Percentiles rank a stretch among this genome's conserved stretches.
Conservation (phyloP, 345 rosid genomes). For the Citrus inodora region DNA sequence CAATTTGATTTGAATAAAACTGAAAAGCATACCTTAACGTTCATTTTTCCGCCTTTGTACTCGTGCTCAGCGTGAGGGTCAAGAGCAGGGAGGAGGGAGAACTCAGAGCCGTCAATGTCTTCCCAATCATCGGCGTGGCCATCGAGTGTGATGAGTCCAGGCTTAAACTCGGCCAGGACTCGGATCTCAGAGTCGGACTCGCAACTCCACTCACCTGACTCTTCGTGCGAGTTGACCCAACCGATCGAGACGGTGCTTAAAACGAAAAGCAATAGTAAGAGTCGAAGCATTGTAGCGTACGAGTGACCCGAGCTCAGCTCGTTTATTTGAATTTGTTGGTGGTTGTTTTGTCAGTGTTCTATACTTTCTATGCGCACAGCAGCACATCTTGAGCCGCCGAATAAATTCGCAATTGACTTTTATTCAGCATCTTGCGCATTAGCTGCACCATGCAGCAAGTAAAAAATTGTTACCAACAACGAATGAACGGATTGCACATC, state of each 20-base stretch:
- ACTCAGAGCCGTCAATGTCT: slow-evolving; percentile 68
- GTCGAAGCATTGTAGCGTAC: slow-evolving; percentile 27
- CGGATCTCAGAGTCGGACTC: slow-evolving; percentile 58
- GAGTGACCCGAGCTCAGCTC: background rate
- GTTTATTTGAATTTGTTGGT: background rate
- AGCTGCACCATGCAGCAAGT: too few species aligned
- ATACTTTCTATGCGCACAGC: background rate
- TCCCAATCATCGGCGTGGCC: slow-evolving; percentile 90
- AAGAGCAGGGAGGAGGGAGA: slow-evolving; percentile 82
- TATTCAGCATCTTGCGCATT: too few species aligned
- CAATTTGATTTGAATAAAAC: background rate
- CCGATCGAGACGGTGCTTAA: slow-evolving; percentile 20
- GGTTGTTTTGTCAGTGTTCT: background rate
- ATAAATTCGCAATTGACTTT: slow-evolving; percentile 7
- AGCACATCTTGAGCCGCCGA: background rate
- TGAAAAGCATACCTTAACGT: slow-evolving; percentile 59
- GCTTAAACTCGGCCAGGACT: slow-evolving; percentile 60
- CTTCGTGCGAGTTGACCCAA: slow-evolving; percentile 61
- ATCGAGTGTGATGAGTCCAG: slow-evolving; percentile 80
- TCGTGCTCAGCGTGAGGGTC: slow-evolving; percentile 85
- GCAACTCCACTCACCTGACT: slow-evolving; percentile 89
- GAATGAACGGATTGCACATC: too few species aligned
- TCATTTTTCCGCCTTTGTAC: slow-evolving; percentile 72
- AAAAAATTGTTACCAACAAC: too few species aligned
- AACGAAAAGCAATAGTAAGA: slow-evolving; percentile 19